Base-by-base conservation (phyloP, 768 basidiomycete genomes). In the Boletus rubropictus region DNA sequence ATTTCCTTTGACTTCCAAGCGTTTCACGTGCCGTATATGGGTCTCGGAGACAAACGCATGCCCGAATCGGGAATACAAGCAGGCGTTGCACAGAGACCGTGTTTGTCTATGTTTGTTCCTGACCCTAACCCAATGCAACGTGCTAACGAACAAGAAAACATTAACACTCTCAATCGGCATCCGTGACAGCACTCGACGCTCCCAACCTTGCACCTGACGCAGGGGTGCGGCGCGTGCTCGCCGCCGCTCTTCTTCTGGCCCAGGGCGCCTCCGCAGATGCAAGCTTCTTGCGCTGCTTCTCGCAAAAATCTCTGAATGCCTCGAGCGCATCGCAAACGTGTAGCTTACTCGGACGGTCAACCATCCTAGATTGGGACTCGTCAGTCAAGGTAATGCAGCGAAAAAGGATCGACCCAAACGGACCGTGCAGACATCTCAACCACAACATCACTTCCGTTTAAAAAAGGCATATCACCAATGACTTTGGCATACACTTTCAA, bases 341-440 rank as follows among this genome's bases (percentile, higher is more conserved):
- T 9, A 56, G 57, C 52, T 80, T 85, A 45, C 73, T 77, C 1
- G 77, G 76, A 24, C 77, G 72, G 33, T 84, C 80, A 5, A 65
- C 59, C 2, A 85, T 48, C 36, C 83, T 84, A 42, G 14, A 34
- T 15, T 2, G 14, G 7, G 1, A 11, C 33, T 5, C 12, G 42
- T 39, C 20, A 37, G 18, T 22, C 54, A 3, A 27, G 1, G 35
- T 11, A 12, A 27, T 37, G 39, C 21, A 18, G n/a, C n/a, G 11
- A 25, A 12, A n/a, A 34, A 3, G 12, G n/a, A 25, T 3, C 2
- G 10, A 6, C 2, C 3, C 3, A 39, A n/a, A 40, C 73, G 21
- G 42, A 81, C 83, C 76, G 71, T 33, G 50, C 53, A 1, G 72
- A 59, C 78, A 86, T 80, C 57, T 80, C 80, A 14, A 74, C 73